Base-by-base conservation (phyloP, 345 rosid genomes). In the Passiflora organensis region DNA sequence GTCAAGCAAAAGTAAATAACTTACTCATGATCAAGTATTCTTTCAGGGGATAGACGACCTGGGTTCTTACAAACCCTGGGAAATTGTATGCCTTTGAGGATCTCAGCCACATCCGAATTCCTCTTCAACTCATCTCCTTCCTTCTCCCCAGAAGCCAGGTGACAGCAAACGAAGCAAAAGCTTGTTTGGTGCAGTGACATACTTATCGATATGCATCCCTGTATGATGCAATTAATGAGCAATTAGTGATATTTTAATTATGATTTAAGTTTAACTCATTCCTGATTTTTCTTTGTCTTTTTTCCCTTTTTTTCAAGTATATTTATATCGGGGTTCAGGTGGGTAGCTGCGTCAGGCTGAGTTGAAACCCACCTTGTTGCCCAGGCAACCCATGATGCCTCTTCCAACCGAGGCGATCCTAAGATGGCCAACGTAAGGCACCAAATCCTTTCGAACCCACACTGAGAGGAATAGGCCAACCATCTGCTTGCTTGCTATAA, bases 141-240 rank as follows among this genome's bases (percentile, higher is more conserved):
- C 65, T 83, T 94, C 79, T 94, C 96, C 17, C 99, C 96, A 0
- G 99, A 89, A 57, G 97, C 99, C 57, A 94, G 74, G 76, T 87
- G 99, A 41, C 95, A 77, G 75, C 97, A 89, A 34, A 89, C 87
- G 62, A 93, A 86, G 83, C 97, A 93, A 68, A 93, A 80, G 77
- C 88, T 93, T 2, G 97, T 93, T 60, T 76, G 72, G 74, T 93
- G 85, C 80, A 93, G 55, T n/a, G 97, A 72, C 85, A 89, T 83
- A 85, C 97, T 89, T 63, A 89, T 73, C 14, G 97, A 78, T 65
- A 85, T 82, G 56, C 96, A 89, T 43, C 97, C 99, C 99, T 93
- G 80, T 65, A 53, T 41, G 22, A 48, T 32, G 23, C 9, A 2
- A 44, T 44, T 15, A 1, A 44, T n/a, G 0, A n/a, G 16, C 46